Conservation (phyloP, 2,329 filamentous ascomycete species). For the Cladosporium sp. region DNA sequence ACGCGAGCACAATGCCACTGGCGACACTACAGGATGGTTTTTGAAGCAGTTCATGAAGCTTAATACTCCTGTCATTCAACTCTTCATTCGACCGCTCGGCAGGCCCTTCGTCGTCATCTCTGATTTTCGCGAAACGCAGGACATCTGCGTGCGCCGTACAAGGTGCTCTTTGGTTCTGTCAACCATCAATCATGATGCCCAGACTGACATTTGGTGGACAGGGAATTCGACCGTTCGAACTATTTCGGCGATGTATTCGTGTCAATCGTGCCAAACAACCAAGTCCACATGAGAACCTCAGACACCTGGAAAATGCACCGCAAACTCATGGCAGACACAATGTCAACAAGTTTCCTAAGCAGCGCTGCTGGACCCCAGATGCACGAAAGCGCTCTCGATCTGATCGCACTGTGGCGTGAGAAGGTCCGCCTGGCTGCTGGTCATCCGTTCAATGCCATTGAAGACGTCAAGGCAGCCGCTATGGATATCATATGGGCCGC, state of each 20-base stretch:
- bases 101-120: conserved; percentile 43
- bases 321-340: conserved; percentile 26
- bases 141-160: conserved; percentile 41
- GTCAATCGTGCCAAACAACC: conserved; percentile 21
- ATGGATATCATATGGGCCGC: conserved; percentile 40
- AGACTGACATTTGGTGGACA: not conserved
- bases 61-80: conserved; percentile 43
- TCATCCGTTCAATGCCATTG: conserved; percentile 30
- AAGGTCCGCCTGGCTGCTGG: conserved; percentile 29
- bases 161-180: conserved; percentile 42
- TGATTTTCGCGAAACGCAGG: conserved; percentile 42
- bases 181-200: not conserved
- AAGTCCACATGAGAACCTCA: conserved; percentile 23
- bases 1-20: conserved; percentile 32
- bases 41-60: conserved; percentile 17
- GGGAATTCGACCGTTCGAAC: conserved; percentile 19
- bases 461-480: conserved; percentile 35
- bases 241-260: conserved; percentile 30
- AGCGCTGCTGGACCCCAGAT: conserved; percentile 28
- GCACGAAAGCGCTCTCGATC: conserved; percentile 18
- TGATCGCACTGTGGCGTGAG: conserved; percentile 31
- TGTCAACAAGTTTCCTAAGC: conserved; percentile 27
- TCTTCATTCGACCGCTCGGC: conserved; percentile 43
- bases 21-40: conserved; percentile 4
- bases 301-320: conserved; percentile 27